These are phyloP conservation scores for Lantana camara DNA, from an alignment of 257 asterid species.

Conservation along the genomic window DNA sequence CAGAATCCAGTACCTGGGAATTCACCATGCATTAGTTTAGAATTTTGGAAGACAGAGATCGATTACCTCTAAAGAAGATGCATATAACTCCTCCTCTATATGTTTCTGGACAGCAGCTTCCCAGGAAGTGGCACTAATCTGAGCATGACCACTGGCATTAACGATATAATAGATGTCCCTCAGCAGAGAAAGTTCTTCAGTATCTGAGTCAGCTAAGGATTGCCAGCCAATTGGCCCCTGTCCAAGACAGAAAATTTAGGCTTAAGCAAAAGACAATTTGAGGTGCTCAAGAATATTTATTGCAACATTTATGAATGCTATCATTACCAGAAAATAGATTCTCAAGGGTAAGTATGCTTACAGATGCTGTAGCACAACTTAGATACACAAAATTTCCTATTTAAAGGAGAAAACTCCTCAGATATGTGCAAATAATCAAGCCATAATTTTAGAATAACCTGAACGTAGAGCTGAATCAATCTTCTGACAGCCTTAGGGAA, in stretches of 20 bases:
- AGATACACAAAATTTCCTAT: conserved; percentile 16
- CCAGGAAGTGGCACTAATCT: conserved; percentile 87
- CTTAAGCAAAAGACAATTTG: conserved; percentile 21
- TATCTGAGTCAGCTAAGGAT: conserved; percentile 65
- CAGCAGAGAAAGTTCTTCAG: conserved; percentile 62
- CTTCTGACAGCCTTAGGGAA: conserved; percentile 92
- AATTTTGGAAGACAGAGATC: conserved; percentile 12
- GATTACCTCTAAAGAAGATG: conserved; percentile 80
- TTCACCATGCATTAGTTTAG: conserved; percentile 23
- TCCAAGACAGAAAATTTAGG: conserved; percentile 34
- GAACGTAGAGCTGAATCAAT: conserved; percentile 90
- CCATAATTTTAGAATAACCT: conserved; percentile 47
- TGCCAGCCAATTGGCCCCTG: conserved; percentile 98
- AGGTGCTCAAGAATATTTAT: conserved; percentile 17
- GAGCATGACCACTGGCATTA: conserved; percentile 66
- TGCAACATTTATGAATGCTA: conserved; percentile 2
- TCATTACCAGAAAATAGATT: conserved; percentile 17
- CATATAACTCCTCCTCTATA: conserved; percentile 86
- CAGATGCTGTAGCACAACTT: not conserved
- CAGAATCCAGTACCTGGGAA: conserved; percentile 17
- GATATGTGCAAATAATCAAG: conserved; percentile 22
- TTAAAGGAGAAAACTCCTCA: conserved; percentile 20
- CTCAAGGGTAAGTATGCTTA: conserved; percentile 8
- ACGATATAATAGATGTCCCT: conserved; percentile 68
- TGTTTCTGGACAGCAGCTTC: conserved; percentile 92